Evolutionary conservation across 169 alveolate species (phyloP).

Genomic region (Plasmodium gaboni): DNA sequence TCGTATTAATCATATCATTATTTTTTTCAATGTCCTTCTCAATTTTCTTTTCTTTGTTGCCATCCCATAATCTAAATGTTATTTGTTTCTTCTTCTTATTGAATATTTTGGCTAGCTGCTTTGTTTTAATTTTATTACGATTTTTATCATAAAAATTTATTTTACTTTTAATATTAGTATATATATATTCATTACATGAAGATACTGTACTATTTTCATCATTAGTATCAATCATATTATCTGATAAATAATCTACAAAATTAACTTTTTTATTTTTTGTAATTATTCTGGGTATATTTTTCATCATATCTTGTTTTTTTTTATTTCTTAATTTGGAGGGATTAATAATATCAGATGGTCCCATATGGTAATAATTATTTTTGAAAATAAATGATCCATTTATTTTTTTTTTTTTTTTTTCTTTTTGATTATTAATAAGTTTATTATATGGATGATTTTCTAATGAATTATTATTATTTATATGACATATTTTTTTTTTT

Average conservation of each 20-base stretch:
- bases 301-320: conserved; percentile 25
- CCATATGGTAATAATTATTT: conserved; percentile 8
- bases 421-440: background rate
- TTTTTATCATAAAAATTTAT: conserved; percentile 15
- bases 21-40: too few species aligned
- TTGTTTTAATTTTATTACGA: background rate
- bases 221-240: conserved; percentile 25
- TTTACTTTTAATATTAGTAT: conserved; percentile 16
- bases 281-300: conserved; percentile 15
- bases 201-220: background rate
- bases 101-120: background rate
- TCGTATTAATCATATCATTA: too few species aligned
- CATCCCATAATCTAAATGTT: too few species aligned
- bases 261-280: conserved; percentile 23
- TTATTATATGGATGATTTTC: too few species aligned
- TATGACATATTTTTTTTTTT: too few species aligned
- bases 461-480: too few species aligned
- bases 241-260: conserved; percentile 47
- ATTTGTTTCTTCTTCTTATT: too few species aligned
- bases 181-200: conserved; percentile 2
- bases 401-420: background rate
- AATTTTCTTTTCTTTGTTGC: too few species aligned
- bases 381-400: background rate
- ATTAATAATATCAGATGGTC: background rate
- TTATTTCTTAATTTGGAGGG: conserved; percentile 18